Base-by-base conservation (phyloP, 78 protist species). In the Monocercomonoides exilis region DNA sequence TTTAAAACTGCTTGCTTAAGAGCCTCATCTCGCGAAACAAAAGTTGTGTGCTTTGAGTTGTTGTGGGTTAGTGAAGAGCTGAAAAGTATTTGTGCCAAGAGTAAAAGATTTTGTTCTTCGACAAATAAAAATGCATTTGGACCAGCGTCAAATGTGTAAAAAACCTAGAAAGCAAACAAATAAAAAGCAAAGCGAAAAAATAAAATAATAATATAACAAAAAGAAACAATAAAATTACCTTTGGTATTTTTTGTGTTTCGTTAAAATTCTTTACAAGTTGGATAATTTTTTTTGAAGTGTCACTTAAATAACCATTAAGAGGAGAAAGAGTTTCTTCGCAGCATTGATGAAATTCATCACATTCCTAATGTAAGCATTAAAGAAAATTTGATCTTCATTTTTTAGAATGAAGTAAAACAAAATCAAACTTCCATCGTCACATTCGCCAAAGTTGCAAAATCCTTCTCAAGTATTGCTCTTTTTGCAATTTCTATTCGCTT, bases 111-210 rank as follows among this genome's bases (percentile, higher is more conserved):
- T n/a, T n/a, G n/a, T n/a, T n/a, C 70, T 54, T 21, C 70, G 21
- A 29, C 29, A 32, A 87, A 45, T 11, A 87, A 2, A 44, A 89
- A 35, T 1, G 89, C 85, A 46, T 89, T 89, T 2, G 90, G 87
- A 1, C 91, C 91, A 35, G 91, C 91, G 44, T 89, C 91, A 87
- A 89, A 89, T 2, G 91, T 87, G 63, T 89, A 89, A 6, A 43
- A 81, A 1, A 54, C 70, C 70, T 54, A 29, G 21, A 54, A 21
- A 54, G 70, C 21, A 54, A n/a, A n/a, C n/a, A n/a, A n/a, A n/a
- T n/a, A n/a, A n/a, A n/a, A n/a, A n/a, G n/a, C n/a, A n/a, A n/a
- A n/a, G n/a, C n/a, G n/a, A n/a, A n/a, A n/a, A n/a, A n/a, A n/a
- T n/a, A n/a, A n/a, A n/a, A n/a, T n/a, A n/a, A n/a, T n/a, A n/a